phyloP scores from a whole-genome alignment of 805 yeast genomes.

The Komagataella phaffii region DNA sequence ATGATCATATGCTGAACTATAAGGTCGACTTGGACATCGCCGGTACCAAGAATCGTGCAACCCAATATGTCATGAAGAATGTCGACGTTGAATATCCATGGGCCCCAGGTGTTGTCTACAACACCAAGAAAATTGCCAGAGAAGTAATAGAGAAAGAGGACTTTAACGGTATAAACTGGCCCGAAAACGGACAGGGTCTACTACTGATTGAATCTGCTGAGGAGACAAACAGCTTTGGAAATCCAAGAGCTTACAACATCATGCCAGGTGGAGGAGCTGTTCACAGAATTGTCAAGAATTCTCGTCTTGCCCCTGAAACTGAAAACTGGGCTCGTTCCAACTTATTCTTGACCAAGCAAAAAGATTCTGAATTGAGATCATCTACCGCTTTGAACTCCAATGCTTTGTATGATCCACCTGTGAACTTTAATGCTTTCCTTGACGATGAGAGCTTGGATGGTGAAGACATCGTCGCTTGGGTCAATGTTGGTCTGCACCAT shows the following conservation, averaged over 20 bases:
- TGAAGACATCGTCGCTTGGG: slow-evolving; percentile 16
- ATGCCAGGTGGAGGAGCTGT: slow-evolving; percentile 10
- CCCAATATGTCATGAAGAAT: slow-evolving; percentile 6
- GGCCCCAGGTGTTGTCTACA: slow-evolving; percentile 10
- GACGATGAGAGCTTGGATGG: slow-evolving; percentile 13
- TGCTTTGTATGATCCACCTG: slow-evolving; percentile 13
- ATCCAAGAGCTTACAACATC: slow-evolving; percentile 15
- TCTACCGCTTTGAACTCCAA: slow-evolving; percentile 11
- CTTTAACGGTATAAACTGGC: slow-evolving; percentile 6
- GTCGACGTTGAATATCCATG: slow-evolving; percentile 12
- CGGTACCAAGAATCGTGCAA: slow-evolving; percentile 11
- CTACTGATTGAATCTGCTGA: slow-evolving; percentile 13
- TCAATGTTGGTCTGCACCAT: slow-evolving; percentile 15
- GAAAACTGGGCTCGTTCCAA: slow-evolving; percentile 11
- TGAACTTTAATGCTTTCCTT: slow-evolving; percentile 10
- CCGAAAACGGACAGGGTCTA: slow-evolving; percentile 7
- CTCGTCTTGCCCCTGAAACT: background rate
- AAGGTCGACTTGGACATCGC: slow-evolving; percentile 16
- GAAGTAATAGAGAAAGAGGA: slow-evolving; percentile 9
- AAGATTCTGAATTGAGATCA: slow-evolving; percentile 13
- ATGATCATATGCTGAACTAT: slow-evolving; percentile 12
- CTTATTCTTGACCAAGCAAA: slow-evolving; percentile 10
- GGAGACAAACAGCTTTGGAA: slow-evolving; percentile 12
- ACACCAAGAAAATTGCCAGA: slow-evolving; percentile 8
- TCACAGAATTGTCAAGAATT: slow-evolving; percentile 3